A percentile compares a stretch with the other conserved stretches of the same genome.
Evolutionary conservation across 2,329 filamentous ascomycete genomes (phyloP).

Genomic region (Fusarium sp.): DNA sequence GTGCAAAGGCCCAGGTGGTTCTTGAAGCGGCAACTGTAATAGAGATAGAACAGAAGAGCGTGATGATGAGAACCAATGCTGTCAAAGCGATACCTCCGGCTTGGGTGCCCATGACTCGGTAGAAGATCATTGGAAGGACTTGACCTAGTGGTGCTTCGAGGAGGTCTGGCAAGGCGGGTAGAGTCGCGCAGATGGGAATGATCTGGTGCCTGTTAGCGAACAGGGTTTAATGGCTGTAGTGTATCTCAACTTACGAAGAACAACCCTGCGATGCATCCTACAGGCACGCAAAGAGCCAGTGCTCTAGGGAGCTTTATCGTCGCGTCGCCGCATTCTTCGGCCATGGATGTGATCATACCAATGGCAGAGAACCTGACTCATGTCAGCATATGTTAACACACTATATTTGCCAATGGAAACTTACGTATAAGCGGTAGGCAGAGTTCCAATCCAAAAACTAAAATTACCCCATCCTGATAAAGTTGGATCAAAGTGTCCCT

Average conservation of each 20-base stretch:
- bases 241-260: slow-evolving; percentile 73
- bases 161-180: slow-evolving; percentile 76
- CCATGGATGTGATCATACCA: slow-evolving; percentile 69
- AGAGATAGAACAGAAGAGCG: slow-evolving; percentile 82
- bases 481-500: slow-evolving; percentile 76
- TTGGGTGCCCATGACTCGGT: slow-evolving; percentile 80
- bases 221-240: no score
- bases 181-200: slow-evolving; percentile 68
- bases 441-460: slow-evolving; percentile 68
- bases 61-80: slow-evolving; percentile 81
- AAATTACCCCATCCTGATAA: slow-evolving; percentile 78
- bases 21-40: slow-evolving; percentile 81
- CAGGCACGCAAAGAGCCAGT: slow-evolving; percentile 75
- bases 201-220: no score
- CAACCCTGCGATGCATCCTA: slow-evolving; percentile 74
- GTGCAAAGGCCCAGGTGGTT: slow-evolving; percentile 82
- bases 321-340: slow-evolving; percentile 72
- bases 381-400: not conserved
- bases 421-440: slow-evolving; percentile 60
- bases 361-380: slow-evolving; percentile 58
- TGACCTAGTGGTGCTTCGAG: slow-evolving; percentile 79
- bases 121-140: slow-evolving; percentile 82
- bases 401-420: not conserved
- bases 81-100: slow-evolving; percentile 82
- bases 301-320: slow-evolving; percentile 75